phyloP scores from a whole-genome alignment of 768 basidiomycete genomes.

The Tylopilus balloui region DNA sequence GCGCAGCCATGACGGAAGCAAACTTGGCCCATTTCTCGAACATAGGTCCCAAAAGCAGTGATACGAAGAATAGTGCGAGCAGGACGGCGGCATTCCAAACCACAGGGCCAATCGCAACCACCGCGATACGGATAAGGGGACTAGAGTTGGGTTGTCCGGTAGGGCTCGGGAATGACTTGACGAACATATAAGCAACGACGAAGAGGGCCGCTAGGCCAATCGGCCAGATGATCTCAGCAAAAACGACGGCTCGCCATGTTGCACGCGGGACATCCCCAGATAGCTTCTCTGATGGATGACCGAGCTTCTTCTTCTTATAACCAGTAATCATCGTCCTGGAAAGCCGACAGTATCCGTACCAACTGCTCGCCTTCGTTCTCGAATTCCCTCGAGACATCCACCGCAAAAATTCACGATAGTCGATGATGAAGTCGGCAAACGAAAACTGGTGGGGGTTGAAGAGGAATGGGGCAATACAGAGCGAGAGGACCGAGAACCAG shows the following conservation, averaged over 20 bases:
- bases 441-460: constrained; percentile 99
- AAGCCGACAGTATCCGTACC: constrained; percentile 99
- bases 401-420: constrained; percentile 95
- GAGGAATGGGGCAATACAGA: constrained; percentile 95
- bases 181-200: constrained; percentile 84
- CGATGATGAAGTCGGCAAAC: constrained; percentile 94
- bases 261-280: constrained; percentile 94
- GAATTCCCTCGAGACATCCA: constrained; percentile 99
- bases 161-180: constrained; percentile 79
- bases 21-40: constrained; percentile 82
- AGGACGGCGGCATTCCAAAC: constrained; percentile 93
- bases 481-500: constrained; percentile 94
- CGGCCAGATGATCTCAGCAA: constrained; percentile 81
- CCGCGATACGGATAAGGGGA: constrained; percentile 81
- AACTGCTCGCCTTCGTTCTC: constrained; percentile 91
- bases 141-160: constrained; percentile 67
- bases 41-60: constrained; percentile 91
- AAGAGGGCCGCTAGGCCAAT: constrained; percentile 74
- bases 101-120: constrained; percentile 89
- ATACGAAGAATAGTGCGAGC: constrained; percentile 80
- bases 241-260: constrained; percentile 75
- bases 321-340: constrained; percentile 97
- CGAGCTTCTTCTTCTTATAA: constrained; percentile 98
- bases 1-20: constrained; percentile 85
- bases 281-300: constrained; percentile 95